A percentile compares a stretch with the other conserved stretches of the same genome.
Conservation (phyloP, 140 eudicot genomes). For the Bidens hawaiensis region DNA sequence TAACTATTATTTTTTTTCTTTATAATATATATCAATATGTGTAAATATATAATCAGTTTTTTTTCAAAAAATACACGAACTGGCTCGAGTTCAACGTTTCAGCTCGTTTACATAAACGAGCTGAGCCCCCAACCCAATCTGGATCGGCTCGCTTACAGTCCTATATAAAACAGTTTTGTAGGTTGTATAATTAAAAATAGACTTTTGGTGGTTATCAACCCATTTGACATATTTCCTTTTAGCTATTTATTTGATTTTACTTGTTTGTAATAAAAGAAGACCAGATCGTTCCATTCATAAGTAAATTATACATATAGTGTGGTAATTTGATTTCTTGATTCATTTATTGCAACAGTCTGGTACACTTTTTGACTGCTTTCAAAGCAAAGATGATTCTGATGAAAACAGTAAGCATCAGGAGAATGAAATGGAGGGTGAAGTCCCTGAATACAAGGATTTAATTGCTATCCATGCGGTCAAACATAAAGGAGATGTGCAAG, state of each 20-base stretch:
- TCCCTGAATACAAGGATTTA: constrained; percentile 39
- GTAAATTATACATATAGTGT: neutral
- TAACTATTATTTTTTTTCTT: no score
- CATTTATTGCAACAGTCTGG: constrained; percentile 11
- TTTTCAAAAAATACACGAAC: no score
- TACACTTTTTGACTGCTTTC: constrained; percentile 17
- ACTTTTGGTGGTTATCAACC: neutral
- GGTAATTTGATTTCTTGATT: constrained; percentile 13
- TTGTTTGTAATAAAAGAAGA: neutral
- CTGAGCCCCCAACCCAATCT: no score
- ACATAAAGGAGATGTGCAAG: constrained; percentile 25
- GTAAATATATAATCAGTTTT: no score
- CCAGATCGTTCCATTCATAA: neutral
- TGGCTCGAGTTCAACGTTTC: no score
- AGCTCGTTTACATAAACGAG: no score
- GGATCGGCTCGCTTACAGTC: no score
- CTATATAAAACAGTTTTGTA: neutral
- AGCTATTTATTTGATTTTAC: neutral
- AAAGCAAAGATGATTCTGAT: constrained; percentile 30
- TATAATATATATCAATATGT: no score
- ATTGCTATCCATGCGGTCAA: constrained; percentile 46
- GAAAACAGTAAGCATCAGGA: constrained; percentile 22
- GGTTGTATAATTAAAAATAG: neutral
- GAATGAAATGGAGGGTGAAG: constrained; percentile 33
- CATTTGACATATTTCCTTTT: neutral